Percentiles rank a stretch among this genome's conserved stretches.
Evolutionary conservation across 768 basidiomycete species (phyloP).

Genomic region (Podaxis sp.): DNA sequence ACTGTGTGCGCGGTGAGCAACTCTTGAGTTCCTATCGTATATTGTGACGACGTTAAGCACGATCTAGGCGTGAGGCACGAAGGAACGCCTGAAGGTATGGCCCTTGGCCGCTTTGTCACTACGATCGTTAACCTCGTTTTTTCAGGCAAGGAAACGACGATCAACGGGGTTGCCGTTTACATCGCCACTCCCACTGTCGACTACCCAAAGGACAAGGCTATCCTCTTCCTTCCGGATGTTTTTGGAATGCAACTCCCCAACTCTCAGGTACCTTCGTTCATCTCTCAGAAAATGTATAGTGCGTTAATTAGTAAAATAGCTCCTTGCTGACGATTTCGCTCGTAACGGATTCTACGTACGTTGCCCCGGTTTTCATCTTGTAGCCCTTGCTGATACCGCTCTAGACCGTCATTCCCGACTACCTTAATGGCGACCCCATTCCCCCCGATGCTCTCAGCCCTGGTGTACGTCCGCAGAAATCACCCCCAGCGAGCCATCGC

Average conservation of each 20-base stretch:
- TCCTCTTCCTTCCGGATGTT: conserved; percentile 54
- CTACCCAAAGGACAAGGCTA: conserved; percentile 54
- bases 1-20: conserved; percentile 53
- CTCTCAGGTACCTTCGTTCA: conserved; percentile 34
- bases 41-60: not conserved
- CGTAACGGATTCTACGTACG: conserved; percentile 44
- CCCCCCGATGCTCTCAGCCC: conserved; percentile 8
- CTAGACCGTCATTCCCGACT: conserved; percentile 15
- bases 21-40: not conserved
- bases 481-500: not conserved
- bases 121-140: not conserved
- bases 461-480: conserved; percentile 1
- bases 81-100: conserved; percentile 43
- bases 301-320: conserved; percentile 22
- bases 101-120: not conserved
- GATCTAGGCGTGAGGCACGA: conserved; percentile 49
- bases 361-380: not conserved
- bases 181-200: conserved; percentile 50
- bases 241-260: conserved; percentile 53
- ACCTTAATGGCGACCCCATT: conserved; percentile 14
- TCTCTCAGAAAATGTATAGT: not conserved
- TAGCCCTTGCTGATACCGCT: not conserved
- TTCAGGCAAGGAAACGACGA: conserved; percentile 45
- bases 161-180: conserved; percentile 51
- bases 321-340: conserved; percentile 43